Percentiles rank a stretch among this genome's conserved stretches.
phyloP scores from a whole-genome alignment of 495 filamentous ascomycete species.

The Pyrenula massariospora region DNA sequence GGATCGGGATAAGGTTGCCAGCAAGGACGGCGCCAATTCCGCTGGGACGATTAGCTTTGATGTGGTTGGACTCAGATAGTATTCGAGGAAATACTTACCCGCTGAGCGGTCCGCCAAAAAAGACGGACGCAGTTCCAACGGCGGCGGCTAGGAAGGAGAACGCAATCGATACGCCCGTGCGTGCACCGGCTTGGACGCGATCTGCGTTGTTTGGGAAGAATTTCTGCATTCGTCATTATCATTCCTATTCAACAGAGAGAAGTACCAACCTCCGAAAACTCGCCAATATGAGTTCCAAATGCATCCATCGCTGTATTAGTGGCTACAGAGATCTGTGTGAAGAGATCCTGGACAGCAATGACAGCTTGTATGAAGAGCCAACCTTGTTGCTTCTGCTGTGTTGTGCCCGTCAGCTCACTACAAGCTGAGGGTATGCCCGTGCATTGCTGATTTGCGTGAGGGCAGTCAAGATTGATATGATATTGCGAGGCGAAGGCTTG shows the following conservation, averaged over 20 bases:
- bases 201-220: not conserved
- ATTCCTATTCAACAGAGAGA: not conserved
- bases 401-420: not conserved
- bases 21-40: not conserved
- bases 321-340: not conserved
- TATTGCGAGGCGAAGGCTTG: not conserved
- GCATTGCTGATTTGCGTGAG: not conserved
- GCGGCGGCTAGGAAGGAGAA: not conserved
- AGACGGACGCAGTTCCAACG: not conserved
- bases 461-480: not conserved
- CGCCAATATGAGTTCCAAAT: not conserved
- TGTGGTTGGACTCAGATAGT: not conserved
- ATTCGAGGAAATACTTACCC: not conserved
- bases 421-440: not conserved
- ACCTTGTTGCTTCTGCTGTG: not conserved
- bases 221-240: not conserved
- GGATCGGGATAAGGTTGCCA: not conserved
- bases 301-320: not conserved
- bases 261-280: not conserved
- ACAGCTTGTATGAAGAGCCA: not conserved
- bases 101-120: not conserved
- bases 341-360: not conserved
- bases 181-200: not conserved
- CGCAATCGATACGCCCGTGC: not conserved
- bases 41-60: not conserved